Percentiles rank a stretch among this genome's conserved stretches.
Evolutionary conservation across 129 eudicot species (phyloP).

Genomic region (Kitagawia praeruptora): DNA sequence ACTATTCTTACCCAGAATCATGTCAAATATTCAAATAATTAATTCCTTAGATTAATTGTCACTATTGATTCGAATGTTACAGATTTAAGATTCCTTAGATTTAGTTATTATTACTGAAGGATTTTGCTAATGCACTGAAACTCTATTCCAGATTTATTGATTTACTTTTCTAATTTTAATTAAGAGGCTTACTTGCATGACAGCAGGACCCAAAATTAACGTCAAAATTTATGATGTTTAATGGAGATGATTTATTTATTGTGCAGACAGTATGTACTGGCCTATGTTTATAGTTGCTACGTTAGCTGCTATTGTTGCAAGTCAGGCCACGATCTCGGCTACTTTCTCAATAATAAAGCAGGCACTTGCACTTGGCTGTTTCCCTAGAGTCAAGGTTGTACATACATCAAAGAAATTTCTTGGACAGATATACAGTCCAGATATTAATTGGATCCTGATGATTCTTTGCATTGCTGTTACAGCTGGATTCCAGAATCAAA

Average conservation of each 20-base stretch:
- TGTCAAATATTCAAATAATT: not conserved
- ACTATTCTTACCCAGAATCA: not conserved
- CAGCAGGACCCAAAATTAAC: not conserved
- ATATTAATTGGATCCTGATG: conserved; percentile 93
- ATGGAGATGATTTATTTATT: not conserved
- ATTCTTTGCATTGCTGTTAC: conserved; percentile 85
- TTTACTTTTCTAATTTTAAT: not conserved
- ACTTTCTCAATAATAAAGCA: conserved; percentile 87
- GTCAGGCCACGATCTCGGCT: conserved; percentile 93
- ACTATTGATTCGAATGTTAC: not conserved
- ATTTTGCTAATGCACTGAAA: not conserved
- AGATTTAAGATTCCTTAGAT: not conserved
- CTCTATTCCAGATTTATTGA: not conserved
- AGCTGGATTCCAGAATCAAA: conserved; percentile 72
- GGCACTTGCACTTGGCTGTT: conserved; percentile 84
- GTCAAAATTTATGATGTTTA: conserved; percentile 2
- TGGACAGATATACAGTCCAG: conserved; percentile 91
- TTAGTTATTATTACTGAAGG: not conserved
- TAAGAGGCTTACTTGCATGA: not conserved
- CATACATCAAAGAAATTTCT: conserved; percentile 83
- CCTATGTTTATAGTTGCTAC: conserved; percentile 78
- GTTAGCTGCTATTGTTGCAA: conserved; percentile 84
- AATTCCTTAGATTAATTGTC: too few species aligned
- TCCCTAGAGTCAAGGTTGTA: conserved; percentile 86
- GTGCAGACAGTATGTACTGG: conserved; percentile 85